Evolutionary conservation across 1,139 yeast species (phyloP).

Genomic region (Suhomyces anneliseae): DNA sequence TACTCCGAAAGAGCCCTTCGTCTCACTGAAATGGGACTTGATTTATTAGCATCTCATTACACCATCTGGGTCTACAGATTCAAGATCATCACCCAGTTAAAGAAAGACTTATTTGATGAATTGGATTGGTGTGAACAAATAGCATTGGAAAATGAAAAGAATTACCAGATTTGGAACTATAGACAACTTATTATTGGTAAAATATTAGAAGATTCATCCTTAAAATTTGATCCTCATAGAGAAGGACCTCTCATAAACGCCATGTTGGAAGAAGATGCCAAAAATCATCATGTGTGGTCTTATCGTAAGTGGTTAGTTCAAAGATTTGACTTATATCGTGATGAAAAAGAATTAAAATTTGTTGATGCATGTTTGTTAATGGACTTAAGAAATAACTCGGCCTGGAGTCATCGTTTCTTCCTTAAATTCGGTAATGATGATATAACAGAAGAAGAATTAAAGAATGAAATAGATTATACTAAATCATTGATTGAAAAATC

Average conservation of each 20-base stretch:
- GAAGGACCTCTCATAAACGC: conserved; percentile 65
- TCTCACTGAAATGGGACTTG: conserved; percentile 64
- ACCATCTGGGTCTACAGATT: conserved; percentile 85
- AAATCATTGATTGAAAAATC: conserved; percentile 49
- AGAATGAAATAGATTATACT: conserved; percentile 47
- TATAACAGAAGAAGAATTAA: conserved; percentile 13
- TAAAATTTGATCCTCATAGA: conserved; percentile 41
- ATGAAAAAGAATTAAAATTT: conserved; percentile 52
- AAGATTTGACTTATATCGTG: conserved; percentile 47
- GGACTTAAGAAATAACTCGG: conserved; percentile 88
- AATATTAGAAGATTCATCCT: conserved; percentile 21
- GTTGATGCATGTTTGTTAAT: conserved; percentile 48
- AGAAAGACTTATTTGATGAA: conserved; percentile 27
- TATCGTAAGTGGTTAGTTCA: conserved; percentile 79
- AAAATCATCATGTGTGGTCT: conserved; percentile 97
- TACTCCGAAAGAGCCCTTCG: conserved; percentile 68
- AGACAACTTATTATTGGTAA: conserved; percentile 59
- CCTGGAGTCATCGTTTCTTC: conserved; percentile 87
- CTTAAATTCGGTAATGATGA: conserved; percentile 35
- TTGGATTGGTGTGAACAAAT: conserved; percentile 70
- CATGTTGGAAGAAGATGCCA: conserved; percentile 76
- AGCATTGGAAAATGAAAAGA: conserved; percentile 78
- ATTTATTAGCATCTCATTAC: conserved; percentile 82
- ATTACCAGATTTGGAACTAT: conserved; percentile 96
- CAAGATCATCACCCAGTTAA: conserved; percentile 48